Base-by-base conservation (phyloP, 2,329 filamentous ascomycete species). In the Calonectria pauciramosa region DNA sequence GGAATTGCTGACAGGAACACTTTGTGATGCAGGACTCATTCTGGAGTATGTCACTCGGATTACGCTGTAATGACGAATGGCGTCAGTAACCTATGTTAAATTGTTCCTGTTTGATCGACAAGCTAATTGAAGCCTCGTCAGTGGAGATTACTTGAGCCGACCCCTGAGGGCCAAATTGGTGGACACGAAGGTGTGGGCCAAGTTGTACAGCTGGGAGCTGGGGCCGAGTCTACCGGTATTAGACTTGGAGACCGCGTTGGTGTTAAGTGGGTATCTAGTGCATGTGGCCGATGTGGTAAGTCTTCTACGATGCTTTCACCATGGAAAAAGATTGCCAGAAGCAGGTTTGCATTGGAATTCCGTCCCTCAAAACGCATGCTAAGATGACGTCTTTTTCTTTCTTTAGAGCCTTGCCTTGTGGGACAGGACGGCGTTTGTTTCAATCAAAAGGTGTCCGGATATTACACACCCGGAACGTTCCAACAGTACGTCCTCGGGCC, bases 111-210 rank as follows among this genome's bases (percentile, higher is more conserved):
- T n/a, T 30, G 3, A n/a, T 28, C n/a, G 4, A 5, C 18, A 13
- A 9, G 23, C 56, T 60, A 38, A 52, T n/a, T 6, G 6, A 18
- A 23, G 5, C 14, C 1, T 2, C 8, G 6, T 44, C 2, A 70
- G 68, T 70, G 54, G 54, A 64, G 30, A 28, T 20, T 60, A 14
- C 66, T 69, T 54, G 41, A 18, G 10, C 63, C 63, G 26, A 65
- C 63, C 0, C 63, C 68, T 11, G 32, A 52, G 44, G 59, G 69
- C n/a, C 69, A 71, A 67, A 41, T 71, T 23, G 69, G 69, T 13
- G 69, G 69, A 4, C 69, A 71, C 49, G 69, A 71, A 67, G 69
- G 69, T 18, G 60, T 70, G n/a, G 63, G 69, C 20, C 23, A 38
- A 20, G 56, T 71, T 7, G 68, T 71, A 10, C 49, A 52, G 9